Base-by-base conservation (phyloP, 306 rosid species). In the Mucuna pruriens region DNA sequence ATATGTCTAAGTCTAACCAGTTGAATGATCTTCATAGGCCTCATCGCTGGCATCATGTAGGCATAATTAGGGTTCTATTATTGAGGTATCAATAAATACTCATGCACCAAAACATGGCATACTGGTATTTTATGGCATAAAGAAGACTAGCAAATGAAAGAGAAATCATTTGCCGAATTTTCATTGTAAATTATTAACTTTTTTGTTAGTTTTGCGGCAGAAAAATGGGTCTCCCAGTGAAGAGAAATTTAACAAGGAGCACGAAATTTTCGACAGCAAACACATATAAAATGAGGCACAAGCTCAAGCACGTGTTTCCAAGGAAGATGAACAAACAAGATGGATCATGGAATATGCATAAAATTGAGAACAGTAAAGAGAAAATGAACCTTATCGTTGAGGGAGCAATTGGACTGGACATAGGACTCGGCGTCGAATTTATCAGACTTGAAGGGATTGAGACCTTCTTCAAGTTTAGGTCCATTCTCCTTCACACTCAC, bases 401-500 rank as follows among this genome's bases (percentile, higher is more conserved):
- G 94, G 58, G 97, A 75, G 82, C 94, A 92, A 39, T 91, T 92
- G 20, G 94, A 84, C 86, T 90, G 97, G 0, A 96, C 91, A 65
- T 87, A 96, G 44, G 76, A 48, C 44, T 92, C 97, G 2, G 98
- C 91, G 13, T 96, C 99, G 64, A 96, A 96, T 83, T 88, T 84
- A 15, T 96, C 98, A 33, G 97, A 84, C 97, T 89, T 93, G 90
- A 96, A 96, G 23, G 89, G 83, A 87, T 71, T 89, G 74, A 96
- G 89, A 25, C 95, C 94, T 64, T 96, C 97, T 75, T 96, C 98
- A 16, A 94, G 92, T 88, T 90, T 92, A 2, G 78, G 75, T 72
- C 94, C 98, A 55, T 88, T 91, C 76, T 96, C 98, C 83, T 92
- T 93, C 7, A 66, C 86, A 69, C 83, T 90, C 38, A 64, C 86